phyloP scores from a whole-genome alignment of 2,329 filamentous ascomycete species.

The Fusarium subtropicale region DNA sequence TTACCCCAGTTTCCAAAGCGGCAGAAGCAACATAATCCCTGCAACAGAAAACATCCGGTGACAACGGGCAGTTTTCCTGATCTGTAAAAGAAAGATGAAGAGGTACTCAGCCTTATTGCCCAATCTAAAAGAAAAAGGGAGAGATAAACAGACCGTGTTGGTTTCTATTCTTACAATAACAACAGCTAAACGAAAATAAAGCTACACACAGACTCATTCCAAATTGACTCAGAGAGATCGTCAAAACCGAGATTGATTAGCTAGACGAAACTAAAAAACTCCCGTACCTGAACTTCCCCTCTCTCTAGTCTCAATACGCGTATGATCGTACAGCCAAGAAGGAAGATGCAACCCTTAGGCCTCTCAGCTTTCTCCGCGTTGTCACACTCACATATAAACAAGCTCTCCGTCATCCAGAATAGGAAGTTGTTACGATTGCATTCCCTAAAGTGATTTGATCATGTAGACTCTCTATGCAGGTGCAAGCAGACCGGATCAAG shows the following conservation, averaged over 20 bases:
- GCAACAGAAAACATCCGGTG: constrained; percentile 4
- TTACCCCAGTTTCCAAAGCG: constrained; percentile 13
- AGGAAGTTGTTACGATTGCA: constrained; percentile 21
- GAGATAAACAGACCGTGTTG: too few species aligned
- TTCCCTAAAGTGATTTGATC: not conserved
- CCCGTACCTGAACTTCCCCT: constrained; percentile 1
- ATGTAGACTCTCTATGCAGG: constrained; percentile 13
- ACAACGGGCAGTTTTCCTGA: constrained; percentile 10
- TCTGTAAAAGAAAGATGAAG: constrained; percentile 1
- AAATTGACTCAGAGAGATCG: not conserved
- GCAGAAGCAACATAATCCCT: constrained; percentile 13
- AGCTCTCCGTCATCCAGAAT: constrained; percentile 19
- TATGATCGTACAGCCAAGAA: not conserved
- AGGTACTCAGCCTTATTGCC: constrained; percentile 26
- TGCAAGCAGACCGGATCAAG: constrained; percentile 6
- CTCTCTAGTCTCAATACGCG: not conserved
- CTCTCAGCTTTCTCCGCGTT: not conserved
- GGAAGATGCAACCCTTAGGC: not conserved
- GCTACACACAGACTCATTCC: not conserved
- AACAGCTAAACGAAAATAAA: not conserved
- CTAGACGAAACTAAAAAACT: not conserved
- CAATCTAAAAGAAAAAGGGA: not conserved
- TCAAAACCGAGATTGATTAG: not conserved
- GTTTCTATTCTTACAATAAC: too few species aligned
- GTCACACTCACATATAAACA: not conserved